Base-by-base conservation (phyloP, 1,284 basidiomycete genomes). In the Ganoderma sinense region DNA sequence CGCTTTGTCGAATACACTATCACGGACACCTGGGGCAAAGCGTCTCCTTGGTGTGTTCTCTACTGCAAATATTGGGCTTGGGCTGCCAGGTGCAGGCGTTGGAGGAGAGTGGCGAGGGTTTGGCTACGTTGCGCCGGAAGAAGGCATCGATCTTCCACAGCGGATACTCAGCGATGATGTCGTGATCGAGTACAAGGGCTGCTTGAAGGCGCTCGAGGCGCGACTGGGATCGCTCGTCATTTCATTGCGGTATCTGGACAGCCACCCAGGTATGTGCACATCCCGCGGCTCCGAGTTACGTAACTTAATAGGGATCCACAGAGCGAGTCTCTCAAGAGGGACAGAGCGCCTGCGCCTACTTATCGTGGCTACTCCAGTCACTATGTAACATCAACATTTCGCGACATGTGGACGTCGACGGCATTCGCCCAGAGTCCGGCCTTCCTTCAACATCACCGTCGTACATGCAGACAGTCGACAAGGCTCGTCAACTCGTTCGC, bases 51-150 rank as follows among this genome's bases (percentile, higher is more conserved):
- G 91, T 10, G 86, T 86, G 10, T 89, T 94, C 74, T 83, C 84
- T n/a, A 85, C 90, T 0, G 80, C 83, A 5, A 88, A 91, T 73
- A 80, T 95, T 65, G 94, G 93, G 0, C 79, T 89, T 20, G 92
- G 92, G n/a, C 82, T 94, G 36, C 86, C 92, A 63, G 93, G 93
- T 23, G 90, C 89, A 14, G 93, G 93, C 10, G 82, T 84, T 65
- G 92, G 84, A 36, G 92, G 85, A 7, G 82, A 82, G 33, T 94
- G 93, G 93, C 92, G 88, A 75, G 94, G 93, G n/a, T 91, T 93
- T 73, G 93, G 93, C 36, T 94, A 90, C 84, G 86, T 92, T 43
- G 83, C 87, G 29, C 77, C 86, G 36, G 84, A 86, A 56, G 86
- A 88, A 39, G 83, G 83, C 11, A 81, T 82, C 23, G 83, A 85